A percentile compares a stretch with the other conserved stretches of the same genome.
Evolutionary conservation across 306 rosid species (phyloP).

Genomic region (Luffa acutangula): DNA sequence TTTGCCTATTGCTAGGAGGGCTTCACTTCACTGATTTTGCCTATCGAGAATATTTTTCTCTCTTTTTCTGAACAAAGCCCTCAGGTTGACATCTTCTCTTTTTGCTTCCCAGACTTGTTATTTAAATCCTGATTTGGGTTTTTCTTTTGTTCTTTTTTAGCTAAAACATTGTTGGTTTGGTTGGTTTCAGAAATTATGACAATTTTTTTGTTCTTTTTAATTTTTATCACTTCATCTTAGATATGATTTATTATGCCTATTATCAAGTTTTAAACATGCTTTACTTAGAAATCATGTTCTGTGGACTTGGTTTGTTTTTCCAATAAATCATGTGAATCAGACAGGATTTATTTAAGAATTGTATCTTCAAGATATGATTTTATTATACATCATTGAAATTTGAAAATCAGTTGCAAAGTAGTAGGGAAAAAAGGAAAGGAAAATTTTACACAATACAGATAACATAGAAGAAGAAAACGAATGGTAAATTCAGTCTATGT

Average conservation of each 20-base stretch:
- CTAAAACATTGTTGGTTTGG: background rate
- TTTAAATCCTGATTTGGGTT: background rate
- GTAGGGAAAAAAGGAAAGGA: background rate
- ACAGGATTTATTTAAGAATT: background rate
- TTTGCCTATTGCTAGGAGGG: slow-evolving; percentile 70
- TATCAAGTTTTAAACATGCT: background rate
- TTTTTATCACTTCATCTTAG: background rate
- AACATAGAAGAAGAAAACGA: background rate
- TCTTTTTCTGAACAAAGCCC: background rate
- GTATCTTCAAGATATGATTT: too few relatives aligned
- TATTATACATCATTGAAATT: background rate
- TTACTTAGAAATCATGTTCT: background rate
- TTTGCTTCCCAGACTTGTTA: background rate
- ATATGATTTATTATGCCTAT: background rate
- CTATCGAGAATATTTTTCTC: slow-evolving; percentile 30
- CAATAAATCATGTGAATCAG: background rate
- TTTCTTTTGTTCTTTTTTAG: background rate
- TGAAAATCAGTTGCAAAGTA: background rate
- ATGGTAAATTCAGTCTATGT: background rate
- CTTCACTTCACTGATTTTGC: slow-evolving; percentile 67
- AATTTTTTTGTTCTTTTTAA: too few relatives aligned
- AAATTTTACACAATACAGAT: background rate
- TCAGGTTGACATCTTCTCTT: background rate
- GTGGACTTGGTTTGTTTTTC: too few relatives aligned
- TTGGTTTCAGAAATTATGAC: background rate